Percentiles rank a stretch among this genome's conserved stretches.
These are phyloP conservation scores for Malassezia vespertilionis DNA, from an alignment of 1,284 basidiomycete species.

Conservation along the genomic window DNA sequence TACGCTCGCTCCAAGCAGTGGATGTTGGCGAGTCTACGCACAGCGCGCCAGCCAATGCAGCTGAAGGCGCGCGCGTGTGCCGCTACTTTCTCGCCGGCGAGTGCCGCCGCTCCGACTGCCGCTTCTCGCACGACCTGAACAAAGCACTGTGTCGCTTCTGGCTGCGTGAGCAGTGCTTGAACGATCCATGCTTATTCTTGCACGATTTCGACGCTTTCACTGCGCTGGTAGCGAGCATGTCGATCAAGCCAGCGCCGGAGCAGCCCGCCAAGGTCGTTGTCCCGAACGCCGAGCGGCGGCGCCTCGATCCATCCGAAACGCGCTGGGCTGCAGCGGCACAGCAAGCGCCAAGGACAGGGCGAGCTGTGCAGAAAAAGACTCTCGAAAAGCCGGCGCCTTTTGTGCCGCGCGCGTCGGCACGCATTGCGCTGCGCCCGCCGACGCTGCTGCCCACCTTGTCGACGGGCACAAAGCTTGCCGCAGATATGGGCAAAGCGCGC, in stretches of 20 bases:
- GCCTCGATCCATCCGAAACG: conserved; percentile 23
- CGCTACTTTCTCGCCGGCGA: conserved; percentile 93
- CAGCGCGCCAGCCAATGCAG: background rate
- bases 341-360: background rate
- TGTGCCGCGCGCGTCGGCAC: conserved; percentile 15
- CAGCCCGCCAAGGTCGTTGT: background rate
- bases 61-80: conserved; percentile 56
- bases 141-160: conserved; percentile 86
- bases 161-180: conserved; percentile 69
- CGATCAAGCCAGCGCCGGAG: conserved; percentile 52
- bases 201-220: conserved; percentile 54
- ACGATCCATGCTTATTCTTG: conserved; percentile 43
- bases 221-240: conserved; percentile 53
- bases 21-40: background rate
- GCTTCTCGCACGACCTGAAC: conserved; percentile 57
- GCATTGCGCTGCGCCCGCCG: conserved; percentile 64
- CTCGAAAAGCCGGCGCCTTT: background rate
- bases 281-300: conserved; percentile 6
- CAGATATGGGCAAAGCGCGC: conserved; percentile 12
- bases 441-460: conserved; percentile 73
- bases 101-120: conserved; percentile 86
- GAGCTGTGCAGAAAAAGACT: too few relatives aligned
- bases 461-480: conserved; percentile 21
- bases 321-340: conserved; percentile 31
- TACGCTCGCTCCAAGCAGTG: conserved; percentile 71